A percentile compares a stretch with the other conserved stretches of the same genome.
These are phyloP conservation scores for Metschnikowia kunwiensis DNA, from an alignment of 805 yeast species.

Conservation along the genomic window DNA sequence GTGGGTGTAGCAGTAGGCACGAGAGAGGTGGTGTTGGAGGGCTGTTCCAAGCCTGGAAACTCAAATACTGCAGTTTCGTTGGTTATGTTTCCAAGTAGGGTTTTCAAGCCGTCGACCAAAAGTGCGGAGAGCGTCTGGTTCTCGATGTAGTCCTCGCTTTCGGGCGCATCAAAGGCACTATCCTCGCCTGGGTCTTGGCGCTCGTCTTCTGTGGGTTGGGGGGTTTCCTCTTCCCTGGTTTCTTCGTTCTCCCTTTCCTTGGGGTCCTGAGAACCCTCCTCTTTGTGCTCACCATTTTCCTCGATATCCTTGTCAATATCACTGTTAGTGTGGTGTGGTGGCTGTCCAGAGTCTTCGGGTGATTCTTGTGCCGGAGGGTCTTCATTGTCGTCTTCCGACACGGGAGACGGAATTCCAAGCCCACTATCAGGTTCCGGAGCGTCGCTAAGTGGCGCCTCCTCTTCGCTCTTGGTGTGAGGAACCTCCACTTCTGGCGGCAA, in stretches of 20 bases:
- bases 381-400: neutral
- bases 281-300: neutral
- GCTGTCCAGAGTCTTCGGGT: neutral
- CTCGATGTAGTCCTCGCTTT: conserved; percentile 2
- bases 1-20: neutral
- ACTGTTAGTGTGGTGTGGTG: too few species aligned
- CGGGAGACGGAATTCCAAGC: neutral
- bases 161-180: neutral
- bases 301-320: too few species aligned
- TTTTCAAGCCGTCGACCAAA: conserved; percentile 7
- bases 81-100: conserved; percentile 1
- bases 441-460: too few species aligned
- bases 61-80: conserved; percentile 5
- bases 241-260: neutral
- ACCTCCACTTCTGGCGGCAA: too few species aligned
- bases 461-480: too few species aligned
- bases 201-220: neutral
- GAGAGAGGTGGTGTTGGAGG: neutral
- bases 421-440: neutral
- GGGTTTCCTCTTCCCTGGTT: neutral
- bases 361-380: neutral
- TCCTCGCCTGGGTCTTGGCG: neutral
- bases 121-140: conserved; percentile 4
- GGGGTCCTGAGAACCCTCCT: neutral
- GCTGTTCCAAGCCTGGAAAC: conserved; percentile 1